Percentiles rank a stretch among this genome's conserved stretches.
Evolutionary conservation across 2,329 filamentous ascomycete species (phyloP).

Genomic region (Didymella exigua): DNA sequence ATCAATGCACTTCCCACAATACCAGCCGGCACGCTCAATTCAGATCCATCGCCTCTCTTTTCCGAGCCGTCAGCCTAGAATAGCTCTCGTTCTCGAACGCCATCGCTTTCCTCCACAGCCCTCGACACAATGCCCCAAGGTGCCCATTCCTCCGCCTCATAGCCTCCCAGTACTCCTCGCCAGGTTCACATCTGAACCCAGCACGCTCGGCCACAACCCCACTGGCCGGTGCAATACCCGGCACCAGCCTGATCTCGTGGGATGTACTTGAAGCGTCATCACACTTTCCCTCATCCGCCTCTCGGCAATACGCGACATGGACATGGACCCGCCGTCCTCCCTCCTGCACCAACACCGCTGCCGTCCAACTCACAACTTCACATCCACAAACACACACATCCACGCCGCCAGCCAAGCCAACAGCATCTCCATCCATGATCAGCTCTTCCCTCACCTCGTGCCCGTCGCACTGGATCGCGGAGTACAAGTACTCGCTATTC

Average conservation of each 20-base stretch:
- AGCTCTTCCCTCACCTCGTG: background rate
- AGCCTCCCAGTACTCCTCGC: constrained; percentile 17
- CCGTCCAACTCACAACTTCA: background rate
- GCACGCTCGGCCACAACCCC: background rate
- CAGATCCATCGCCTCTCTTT: background rate
- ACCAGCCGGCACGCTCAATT: background rate
- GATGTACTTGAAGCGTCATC: background rate
- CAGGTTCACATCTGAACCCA: background rate
- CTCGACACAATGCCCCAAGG: constrained; percentile 6
- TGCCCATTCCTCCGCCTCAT: constrained; percentile 7
- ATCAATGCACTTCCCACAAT: background rate
- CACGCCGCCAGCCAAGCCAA: background rate
- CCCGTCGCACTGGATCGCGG: background rate
- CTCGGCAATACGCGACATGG: background rate
- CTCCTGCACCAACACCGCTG: background rate
- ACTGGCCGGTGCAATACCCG: background rate
- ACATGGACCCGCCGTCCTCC: background rate
- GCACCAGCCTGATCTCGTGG: background rate
- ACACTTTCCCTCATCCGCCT: background rate
- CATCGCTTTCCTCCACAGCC: background rate
- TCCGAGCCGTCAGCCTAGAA: background rate
- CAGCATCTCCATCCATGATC: background rate
- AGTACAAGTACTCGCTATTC: background rate
- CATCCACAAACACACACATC: background rate
- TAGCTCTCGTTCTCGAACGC: background rate